Percentiles rank a stretch among this genome's conserved stretches.
Evolutionary conservation across 805 yeast species (phyloP).

Genomic region (Candida nemodendra): DNA sequence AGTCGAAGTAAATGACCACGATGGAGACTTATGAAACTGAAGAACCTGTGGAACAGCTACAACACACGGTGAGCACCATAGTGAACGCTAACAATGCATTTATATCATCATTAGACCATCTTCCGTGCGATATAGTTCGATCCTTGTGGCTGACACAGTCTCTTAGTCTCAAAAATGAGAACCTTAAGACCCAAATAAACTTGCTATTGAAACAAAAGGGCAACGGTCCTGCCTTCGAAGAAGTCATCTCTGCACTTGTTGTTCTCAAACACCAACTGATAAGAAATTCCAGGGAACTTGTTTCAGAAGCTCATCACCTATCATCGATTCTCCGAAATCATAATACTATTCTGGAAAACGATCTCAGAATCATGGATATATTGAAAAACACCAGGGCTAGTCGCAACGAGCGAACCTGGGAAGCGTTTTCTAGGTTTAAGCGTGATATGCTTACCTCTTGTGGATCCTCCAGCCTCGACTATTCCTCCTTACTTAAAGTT

Average conservation of each 20-base stretch:
- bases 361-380: constrained; percentile 23
- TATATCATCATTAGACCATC: constrained; percentile 37
- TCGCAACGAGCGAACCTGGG: constrained; percentile 24
- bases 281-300: constrained; percentile 26
- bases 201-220: constrained; percentile 1
- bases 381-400: constrained; percentile 16
- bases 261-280: constrained; percentile 8
- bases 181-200: constrained; percentile 11
- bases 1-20: neutral
- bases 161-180: constrained; percentile 26
- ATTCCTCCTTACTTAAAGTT: neutral
- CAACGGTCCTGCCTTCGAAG: constrained; percentile 1
- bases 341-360: constrained; percentile 23
- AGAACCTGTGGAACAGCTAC: constrained; percentile 2
- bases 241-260: constrained; percentile 3
- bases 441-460: constrained; percentile 11
- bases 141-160: constrained; percentile 38
- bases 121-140: constrained; percentile 39
- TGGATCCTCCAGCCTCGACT: neutral
- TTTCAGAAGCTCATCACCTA: constrained; percentile 27
- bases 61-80: constrained; percentile 25
- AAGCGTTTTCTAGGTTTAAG: constrained; percentile 24
- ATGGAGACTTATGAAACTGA: no score
- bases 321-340: constrained; percentile 21
- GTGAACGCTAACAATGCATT: constrained; percentile 34